Percentiles rank a stretch among this genome's conserved stretches.
Evolutionary conservation across 768 basidiomycete genomes (phyloP).

Genomic region (Brasilioporus rufonigricans): DNA sequence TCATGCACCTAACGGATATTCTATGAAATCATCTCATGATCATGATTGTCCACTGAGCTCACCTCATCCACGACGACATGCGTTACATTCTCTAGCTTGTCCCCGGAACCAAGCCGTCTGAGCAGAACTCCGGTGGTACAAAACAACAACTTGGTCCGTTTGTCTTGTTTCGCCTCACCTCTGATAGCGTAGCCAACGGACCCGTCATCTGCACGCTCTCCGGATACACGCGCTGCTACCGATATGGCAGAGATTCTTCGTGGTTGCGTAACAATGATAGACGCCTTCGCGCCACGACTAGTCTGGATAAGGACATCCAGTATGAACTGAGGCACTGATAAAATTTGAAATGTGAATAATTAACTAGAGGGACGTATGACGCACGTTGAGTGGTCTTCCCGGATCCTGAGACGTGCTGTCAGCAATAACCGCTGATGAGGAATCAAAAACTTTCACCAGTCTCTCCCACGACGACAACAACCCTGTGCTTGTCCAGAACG

Average conservation of each 20-base stretch:
- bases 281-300: conserved; percentile 58
- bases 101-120: conserved; percentile 70
- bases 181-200: conserved; percentile 88
- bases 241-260: conserved; percentile 86
- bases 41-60: conserved; percentile 9
- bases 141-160: conserved; percentile 75
- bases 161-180: conserved; percentile 71
- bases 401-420: conserved; percentile 48
- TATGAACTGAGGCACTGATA: conserved; percentile 82
- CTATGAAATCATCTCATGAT: background rate
- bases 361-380: conserved; percentile 9
- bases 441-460: conserved; percentile 51
- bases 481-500: conserved; percentile 55
- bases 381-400: conserved; percentile 89
- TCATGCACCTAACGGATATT: conserved; percentile 69
- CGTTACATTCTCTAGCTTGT: conserved; percentile 65
- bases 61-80: conserved; percentile 94
- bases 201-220: conserved; percentile 73
- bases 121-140: conserved; percentile 95
- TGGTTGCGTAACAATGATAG: conserved; percentile 87
- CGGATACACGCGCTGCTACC: conserved; percentile 82
- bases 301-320: conserved; percentile 75
- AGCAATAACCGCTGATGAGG: background rate
- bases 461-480: conserved; percentile 87
- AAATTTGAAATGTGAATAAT: background rate